Evolutionary conservation across 495 filamentous ascomycete genomes (phyloP).

Genomic region (Usnea hakonensis): DNA sequence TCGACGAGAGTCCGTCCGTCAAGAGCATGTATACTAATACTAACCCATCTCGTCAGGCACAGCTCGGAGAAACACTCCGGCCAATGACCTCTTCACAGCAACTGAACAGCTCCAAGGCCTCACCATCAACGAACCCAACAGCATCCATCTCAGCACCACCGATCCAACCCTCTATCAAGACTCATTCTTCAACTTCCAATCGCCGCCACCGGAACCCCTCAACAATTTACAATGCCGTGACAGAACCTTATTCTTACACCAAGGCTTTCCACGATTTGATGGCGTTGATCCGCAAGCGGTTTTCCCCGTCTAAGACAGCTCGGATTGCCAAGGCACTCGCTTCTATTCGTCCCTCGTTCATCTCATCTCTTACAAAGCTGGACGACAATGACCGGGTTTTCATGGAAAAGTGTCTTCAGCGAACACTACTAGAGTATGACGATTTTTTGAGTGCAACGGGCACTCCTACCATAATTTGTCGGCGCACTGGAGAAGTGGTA

Average conservation of each 20-base stretch:
- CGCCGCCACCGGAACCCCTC: conserved; percentile 67
- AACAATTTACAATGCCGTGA: conserved; percentile 79
- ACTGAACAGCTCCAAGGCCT: not conserved
- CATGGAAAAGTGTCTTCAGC: conserved; percentile 95
- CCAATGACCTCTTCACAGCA: not conserved
- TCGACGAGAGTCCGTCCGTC: conserved; percentile 31
- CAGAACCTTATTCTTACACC: conserved; percentile 83
- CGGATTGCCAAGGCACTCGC: conserved; percentile 81
- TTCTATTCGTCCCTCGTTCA: conserved; percentile 85
- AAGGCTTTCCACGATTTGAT: conserved; percentile 83
- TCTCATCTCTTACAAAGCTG: conserved; percentile 74
- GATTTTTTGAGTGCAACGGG: conserved; percentile 80
- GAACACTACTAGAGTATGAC: conserved; percentile 84
- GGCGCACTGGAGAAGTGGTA: conserved; percentile 86
- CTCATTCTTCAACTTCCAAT: conserved; percentile 35
- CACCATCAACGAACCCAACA: conserved; percentile 42
- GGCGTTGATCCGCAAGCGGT: conserved; percentile 70
- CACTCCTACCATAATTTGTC: conserved; percentile 84
- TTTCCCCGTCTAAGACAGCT: conserved; percentile 56
- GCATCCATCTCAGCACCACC: conserved; percentile 37
- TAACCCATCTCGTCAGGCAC: conserved; percentile 29
- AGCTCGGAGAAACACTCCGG: conserved; percentile 30
- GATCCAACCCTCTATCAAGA: conserved; percentile 34
- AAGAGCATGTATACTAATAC: conserved; percentile 22
- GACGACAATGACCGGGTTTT: conserved; percentile 85